These are phyloP conservation scores for Aechmea fasciata DNA, from an alignment of 176 grass and related monocot genomes.

Conservation along the genomic window DNA sequence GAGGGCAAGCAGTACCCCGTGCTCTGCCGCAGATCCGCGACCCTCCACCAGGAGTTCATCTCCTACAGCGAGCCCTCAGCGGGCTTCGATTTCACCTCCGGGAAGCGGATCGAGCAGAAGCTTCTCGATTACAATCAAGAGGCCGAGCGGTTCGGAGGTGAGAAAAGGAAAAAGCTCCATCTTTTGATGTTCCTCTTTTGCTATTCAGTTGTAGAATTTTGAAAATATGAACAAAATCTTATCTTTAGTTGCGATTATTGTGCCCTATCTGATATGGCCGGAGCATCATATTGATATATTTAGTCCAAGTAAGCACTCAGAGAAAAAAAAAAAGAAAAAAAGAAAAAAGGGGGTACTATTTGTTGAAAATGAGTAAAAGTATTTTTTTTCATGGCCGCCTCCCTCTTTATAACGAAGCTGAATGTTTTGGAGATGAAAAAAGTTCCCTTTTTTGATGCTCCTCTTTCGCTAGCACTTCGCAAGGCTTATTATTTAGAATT, in stretches of 20 bases:
- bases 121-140: slow-evolving; percentile 90
- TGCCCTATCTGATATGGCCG: too few species aligned
- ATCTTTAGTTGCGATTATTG: too few species aligned
- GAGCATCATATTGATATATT: too few species aligned
- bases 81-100: slow-evolving; percentile 77
- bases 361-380: too few species aligned
- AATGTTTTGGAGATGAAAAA: slow-evolving; percentile 71
- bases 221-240: too few species aligned
- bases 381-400: too few species aligned
- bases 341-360: too few species aligned
- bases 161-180: slow-evolving; percentile 6
- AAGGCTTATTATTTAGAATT: too few species aligned
- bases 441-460: slow-evolving; percentile 2
- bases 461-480: too few species aligned
- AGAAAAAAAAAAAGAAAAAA: too few species aligned
- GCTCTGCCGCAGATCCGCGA: slow-evolving; percentile 61
- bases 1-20: slow-evolving; percentile 89
- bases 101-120: slow-evolving; percentile 84
- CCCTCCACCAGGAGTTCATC: slow-evolving; percentile 60
- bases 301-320: too few species aligned
- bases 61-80: slow-evolving; percentile 76
- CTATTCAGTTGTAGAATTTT: too few species aligned
- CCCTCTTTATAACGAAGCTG: slow-evolving; percentile 24
- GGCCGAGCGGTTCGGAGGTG: slow-evolving; percentile 81
- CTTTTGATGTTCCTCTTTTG: not conserved